Evolutionary conservation across 352 stramenopile species (phyloP), one percentile per base, ranked within the genome.

Genomic region (Nothophytophthora sp.): DNA sequence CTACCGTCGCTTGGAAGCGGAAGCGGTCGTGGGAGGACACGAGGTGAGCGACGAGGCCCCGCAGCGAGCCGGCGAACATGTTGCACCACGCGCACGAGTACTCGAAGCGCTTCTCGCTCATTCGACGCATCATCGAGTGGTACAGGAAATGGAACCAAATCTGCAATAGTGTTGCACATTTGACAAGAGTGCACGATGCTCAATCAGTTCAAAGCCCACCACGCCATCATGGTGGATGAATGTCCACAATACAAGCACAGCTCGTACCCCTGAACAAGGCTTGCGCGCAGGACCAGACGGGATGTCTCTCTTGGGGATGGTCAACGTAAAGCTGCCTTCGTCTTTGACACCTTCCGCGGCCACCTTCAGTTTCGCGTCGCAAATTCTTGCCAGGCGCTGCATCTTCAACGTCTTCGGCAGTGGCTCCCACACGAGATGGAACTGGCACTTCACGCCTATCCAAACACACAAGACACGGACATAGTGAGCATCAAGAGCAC

Each of bases 131-230:
- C 69, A 91, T 84, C 35, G 53, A 78, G 68, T 94, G 81, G 48
- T 91, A 94, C 11, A 94, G 69, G 48, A 80, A 94, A 54, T 94
- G 83, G 38, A 90, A 94, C 76, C 78, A 91, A 15, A 92, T 76
- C 78, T 91, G 37, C 9, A 59, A 2, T 49, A 45, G 3, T 13
- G 3, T 6, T 22, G 52, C 3, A 6, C 47, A 46, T 38, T 25
- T 43, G 4, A 37, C 5, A 8, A 28, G 50, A 23, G 50, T 20
- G n/a, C 20, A 27, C 29, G 35, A 10, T 19, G 18, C 25, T 25
- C 13, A n/a, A 35, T 10, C n/a, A 25, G 27, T 19, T 13, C 8
- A 22, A 29, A n/a, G 11, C 18, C n/a, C 37, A 18, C 4, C 9
- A 32, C n/a, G 38, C 11, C 27, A 28, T 29, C 28, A 23, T 29